These are phyloP conservation scores for Globisporangium acanthophoron DNA, from an alignment of 352 stramenopile genomes.

Conservation along the genomic window DNA sequence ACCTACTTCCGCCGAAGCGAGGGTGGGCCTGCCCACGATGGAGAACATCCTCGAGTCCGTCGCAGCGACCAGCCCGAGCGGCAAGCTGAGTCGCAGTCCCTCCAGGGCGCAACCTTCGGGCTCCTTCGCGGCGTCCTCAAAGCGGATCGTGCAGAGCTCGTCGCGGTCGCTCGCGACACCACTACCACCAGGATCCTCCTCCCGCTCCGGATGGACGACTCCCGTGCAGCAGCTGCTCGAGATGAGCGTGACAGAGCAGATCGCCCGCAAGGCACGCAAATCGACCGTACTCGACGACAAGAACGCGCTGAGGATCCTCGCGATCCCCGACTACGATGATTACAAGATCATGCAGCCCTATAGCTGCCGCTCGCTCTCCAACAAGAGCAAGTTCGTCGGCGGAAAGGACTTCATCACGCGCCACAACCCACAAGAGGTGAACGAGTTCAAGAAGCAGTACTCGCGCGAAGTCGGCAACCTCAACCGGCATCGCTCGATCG, in stretches of 20 bases:
- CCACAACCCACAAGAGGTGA: slow-evolving; percentile 68
- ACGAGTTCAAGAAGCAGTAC: slow-evolving; percentile 73
- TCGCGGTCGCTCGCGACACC: slow-evolving; percentile 22
- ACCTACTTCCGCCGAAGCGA: background rate
- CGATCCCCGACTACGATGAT: slow-evolving; percentile 73
- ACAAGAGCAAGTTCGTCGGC: slow-evolving; percentile 60
- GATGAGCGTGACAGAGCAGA: slow-evolving; percentile 71
- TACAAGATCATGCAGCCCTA: slow-evolving; percentile 75
- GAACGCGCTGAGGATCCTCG: slow-evolving; percentile 61
- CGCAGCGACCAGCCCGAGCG: background rate
- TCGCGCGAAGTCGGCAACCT: slow-evolving; percentile 65
- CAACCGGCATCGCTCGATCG: slow-evolving; percentile 55
- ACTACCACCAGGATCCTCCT: slow-evolving; percentile 7
- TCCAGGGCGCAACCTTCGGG: slow-evolving; percentile 2
- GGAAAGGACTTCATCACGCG: slow-evolving; percentile 60
- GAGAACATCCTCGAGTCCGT: slow-evolving; percentile 13
- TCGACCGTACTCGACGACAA: slow-evolving; percentile 66
- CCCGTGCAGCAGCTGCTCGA: slow-evolving; percentile 22
- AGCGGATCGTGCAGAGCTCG: slow-evolving; percentile 14
- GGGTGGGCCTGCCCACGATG: background rate
- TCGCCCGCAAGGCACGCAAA: slow-evolving; percentile 56
- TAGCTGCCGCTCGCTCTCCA: slow-evolving; percentile 59
- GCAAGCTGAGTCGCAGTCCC: slow-evolving; percentile 1
- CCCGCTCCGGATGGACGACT: slow-evolving; percentile 20
- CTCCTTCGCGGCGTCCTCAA: slow-evolving; percentile 6